Conservation (phyloP, 192 early-diverging fungal genomes). For the Backusella westeae region DNA sequence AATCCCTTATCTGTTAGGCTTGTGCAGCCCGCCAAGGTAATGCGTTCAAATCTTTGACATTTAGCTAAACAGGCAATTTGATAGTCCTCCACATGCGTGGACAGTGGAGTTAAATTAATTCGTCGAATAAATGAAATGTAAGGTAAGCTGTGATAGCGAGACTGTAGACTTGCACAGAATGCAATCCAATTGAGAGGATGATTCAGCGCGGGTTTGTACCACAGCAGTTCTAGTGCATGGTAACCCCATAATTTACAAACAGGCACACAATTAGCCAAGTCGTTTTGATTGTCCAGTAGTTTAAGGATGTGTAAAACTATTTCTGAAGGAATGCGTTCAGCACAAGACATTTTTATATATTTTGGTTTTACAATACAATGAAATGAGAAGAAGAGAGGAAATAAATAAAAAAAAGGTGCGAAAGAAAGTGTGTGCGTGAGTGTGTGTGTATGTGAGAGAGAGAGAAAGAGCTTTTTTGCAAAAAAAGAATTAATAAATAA, state of each 20-base stretch:
- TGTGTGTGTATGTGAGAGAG: too few relatives aligned
- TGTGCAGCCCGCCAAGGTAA: slow-evolving; percentile 48
- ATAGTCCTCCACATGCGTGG: slow-evolving; percentile 40
- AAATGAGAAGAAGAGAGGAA: not conserved
- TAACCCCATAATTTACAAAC: slow-evolving; percentile 54
- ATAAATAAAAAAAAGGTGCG: not conserved
- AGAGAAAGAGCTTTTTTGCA: not conserved
- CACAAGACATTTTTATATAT: not conserved
- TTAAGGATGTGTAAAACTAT: slow-evolving; percentile 50
- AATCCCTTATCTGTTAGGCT: slow-evolving; percentile 46
- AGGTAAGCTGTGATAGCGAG: slow-evolving; percentile 18
- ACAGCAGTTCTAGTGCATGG: slow-evolving; percentile 52
- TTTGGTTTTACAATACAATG: not conserved
- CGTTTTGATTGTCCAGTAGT: slow-evolving; percentile 37
- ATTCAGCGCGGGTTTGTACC: slow-evolving; percentile 47
- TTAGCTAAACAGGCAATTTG: slow-evolving; percentile 29
- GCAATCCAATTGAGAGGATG: slow-evolving; percentile 21
- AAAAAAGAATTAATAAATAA: not conserved
- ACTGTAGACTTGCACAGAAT: slow-evolving; percentile 20
- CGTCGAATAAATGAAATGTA: slow-evolving; percentile 53
- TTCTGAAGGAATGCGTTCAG: slow-evolving; percentile 46
- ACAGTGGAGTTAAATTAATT: slow-evolving; percentile 53
- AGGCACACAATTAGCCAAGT: slow-evolving; percentile 44
- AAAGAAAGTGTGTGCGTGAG: not conserved
- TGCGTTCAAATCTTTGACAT: slow-evolving; percentile 50